A percentile compares a stretch with the other conserved stretches of the same genome.
These are phyloP conservation scores for Erythrobasidium yunnanense DNA, from an alignment of 768 basidiomycete genomes.

Conservation along the genomic window DNA sequence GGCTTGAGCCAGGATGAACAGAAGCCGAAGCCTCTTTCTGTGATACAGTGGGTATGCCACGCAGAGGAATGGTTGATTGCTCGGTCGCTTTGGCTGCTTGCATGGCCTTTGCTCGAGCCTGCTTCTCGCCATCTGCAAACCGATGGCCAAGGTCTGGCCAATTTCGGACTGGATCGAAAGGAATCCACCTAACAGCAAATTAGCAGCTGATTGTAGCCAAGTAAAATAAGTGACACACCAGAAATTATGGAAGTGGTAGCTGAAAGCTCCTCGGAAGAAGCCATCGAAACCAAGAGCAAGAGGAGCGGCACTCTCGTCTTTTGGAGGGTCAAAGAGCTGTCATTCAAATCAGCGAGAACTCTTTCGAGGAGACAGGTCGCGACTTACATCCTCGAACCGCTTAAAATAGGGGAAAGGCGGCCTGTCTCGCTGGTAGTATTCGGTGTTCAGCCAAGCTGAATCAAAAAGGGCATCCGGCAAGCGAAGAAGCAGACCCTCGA, in stretches of 20 bases:
- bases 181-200: slow-evolving; percentile 69
- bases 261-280: slow-evolving; percentile 66
- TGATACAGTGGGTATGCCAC: neutral
- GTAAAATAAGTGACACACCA: neutral
- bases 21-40: neutral
- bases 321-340: slow-evolving; percentile 75
- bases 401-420: slow-evolving; percentile 91
- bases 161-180: slow-evolving; percentile 84
- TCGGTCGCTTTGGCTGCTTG: slow-evolving; percentile 18
- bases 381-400: slow-evolving; percentile 50
- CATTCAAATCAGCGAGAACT: slow-evolving; percentile 48
- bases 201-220: neutral
- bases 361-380: too few relatives aligned
- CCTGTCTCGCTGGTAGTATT: slow-evolving; percentile 54
- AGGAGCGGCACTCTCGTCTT: slow-evolving; percentile 62
- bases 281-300: slow-evolving; percentile 82
- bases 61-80: neutral
- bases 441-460: slow-evolving; percentile 75
- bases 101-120: slow-evolving; percentile 47
- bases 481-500: slow-evolving; percentile 71
- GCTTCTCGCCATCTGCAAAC: slow-evolving; percentile 64
- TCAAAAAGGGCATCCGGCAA: slow-evolving; percentile 94
- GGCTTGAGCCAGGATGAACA: neutral
- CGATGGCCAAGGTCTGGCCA: slow-evolving; percentile 82
- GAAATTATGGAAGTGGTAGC: slow-evolving; percentile 33